Percentiles rank a stretch among this genome's conserved stretches.
Evolutionary conservation across 352 stramenopile species (phyloP).

Genomic region (Phytophthora rubi): DNA sequence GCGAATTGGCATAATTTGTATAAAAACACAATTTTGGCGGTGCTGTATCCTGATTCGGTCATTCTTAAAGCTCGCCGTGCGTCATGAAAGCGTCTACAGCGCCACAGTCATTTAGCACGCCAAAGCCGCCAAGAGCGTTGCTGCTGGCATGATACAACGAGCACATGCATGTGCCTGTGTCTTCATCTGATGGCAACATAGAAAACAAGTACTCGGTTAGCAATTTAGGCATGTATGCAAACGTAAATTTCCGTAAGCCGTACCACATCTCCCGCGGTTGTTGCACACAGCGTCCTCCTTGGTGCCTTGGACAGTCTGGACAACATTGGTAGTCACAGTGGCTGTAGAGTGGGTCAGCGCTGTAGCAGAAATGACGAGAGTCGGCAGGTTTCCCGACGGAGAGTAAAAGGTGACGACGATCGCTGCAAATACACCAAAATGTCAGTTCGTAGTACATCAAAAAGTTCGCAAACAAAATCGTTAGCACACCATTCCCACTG

Average conservation of each 20-base stretch:
- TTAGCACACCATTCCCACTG: constrained; percentile 45
- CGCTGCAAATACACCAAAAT: constrained; percentile 17
- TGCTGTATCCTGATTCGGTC: neutral
- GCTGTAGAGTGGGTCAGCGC: constrained; percentile 47
- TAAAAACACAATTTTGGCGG: neutral
- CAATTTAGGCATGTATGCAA: too few species aligned
- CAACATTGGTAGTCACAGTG: constrained; percentile 38
- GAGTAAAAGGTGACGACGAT: constrained; percentile 69
- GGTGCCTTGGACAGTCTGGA: constrained; percentile 43
- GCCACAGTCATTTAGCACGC: constrained; percentile 66
- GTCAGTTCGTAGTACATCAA: neutral
- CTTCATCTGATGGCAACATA: constrained; percentile 48
- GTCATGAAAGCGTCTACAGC: constrained; percentile 69
- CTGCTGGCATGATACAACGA: constrained; percentile 63
- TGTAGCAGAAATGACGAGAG: constrained; percentile 42
- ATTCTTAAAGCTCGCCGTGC: constrained; percentile 52
- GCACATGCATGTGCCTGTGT: constrained; percentile 70
- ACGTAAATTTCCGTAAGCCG: constrained; percentile 1
- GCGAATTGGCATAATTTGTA: neutral
- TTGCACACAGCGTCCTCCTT: constrained; percentile 82
- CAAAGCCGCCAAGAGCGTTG: constrained; percentile 55
- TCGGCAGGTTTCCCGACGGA: constrained; percentile 64
- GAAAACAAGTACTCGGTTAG: neutral
- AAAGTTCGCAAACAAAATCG: neutral
- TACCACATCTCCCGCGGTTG: constrained; percentile 76